phyloP scores from a whole-genome alignment of 2,329 filamentous ascomycete genomes.

The Penicillium sp. region DNA sequence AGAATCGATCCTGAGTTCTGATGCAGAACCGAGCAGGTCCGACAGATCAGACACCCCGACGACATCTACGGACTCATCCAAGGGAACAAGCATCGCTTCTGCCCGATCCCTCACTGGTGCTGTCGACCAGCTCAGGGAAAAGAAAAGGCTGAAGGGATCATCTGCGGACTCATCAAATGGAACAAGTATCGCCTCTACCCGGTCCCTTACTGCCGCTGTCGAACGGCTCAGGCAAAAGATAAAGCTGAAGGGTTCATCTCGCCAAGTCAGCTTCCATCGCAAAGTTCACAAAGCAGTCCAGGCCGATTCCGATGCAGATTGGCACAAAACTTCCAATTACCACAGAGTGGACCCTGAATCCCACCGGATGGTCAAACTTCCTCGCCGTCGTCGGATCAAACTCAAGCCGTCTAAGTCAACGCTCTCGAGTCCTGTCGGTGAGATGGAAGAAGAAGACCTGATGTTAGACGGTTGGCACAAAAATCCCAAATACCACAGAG shows the following conservation, averaged over 20 bases:
- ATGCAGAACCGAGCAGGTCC: background rate
- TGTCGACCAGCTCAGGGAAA: conserved; percentile 2
- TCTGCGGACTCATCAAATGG: background rate
- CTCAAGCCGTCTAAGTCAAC: background rate
- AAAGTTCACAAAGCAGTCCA: background rate
- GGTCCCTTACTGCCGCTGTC: conserved; percentile 15
- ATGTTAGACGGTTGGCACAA: conserved; percentile 5
- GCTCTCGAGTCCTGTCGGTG: background rate
- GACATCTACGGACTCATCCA: background rate
- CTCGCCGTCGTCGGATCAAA: conserved; percentile 9
- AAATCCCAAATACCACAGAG: background rate
- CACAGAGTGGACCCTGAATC: background rate
- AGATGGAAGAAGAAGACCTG: background rate
- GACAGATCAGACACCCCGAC: background rate
- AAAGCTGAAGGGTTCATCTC: background rate
- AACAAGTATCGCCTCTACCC: conserved; percentile 9
- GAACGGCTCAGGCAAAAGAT: conserved; percentile 11
- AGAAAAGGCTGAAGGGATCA: too few relatives aligned
- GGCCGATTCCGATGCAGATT: background rate
- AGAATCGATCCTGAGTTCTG: background rate
- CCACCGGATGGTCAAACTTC: background rate
- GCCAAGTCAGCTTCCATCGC: background rate
- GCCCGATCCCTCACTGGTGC: conserved; percentile 12
- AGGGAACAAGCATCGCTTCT: conserved; percentile 7
- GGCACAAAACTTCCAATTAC: background rate